Evolutionary conservation across 2,329 filamentous ascomycete species (phyloP), one percentile per base, ranked within the genome.

Genomic region (Hyphodiscus sp.): DNA sequence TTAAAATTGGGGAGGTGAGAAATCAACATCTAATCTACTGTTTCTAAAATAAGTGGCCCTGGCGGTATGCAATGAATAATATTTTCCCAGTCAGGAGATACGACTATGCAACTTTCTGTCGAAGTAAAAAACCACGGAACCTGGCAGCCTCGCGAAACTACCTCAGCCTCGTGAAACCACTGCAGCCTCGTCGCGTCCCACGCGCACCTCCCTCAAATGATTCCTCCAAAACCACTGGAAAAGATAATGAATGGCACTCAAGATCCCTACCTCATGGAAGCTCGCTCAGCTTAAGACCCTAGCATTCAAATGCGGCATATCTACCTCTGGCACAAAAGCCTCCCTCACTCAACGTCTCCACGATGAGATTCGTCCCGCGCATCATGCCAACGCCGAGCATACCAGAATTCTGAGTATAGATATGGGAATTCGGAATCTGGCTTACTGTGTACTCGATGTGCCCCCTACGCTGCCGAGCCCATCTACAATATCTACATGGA

Each of bases 371-470:
- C 44, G 51, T 2, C 45, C 55, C 33, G 56, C 62, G n/a, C 18
- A 58, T 63, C 54, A 53, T 23, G 47, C 54, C 41, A 29, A 58
- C 41, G 19, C 57, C 33, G 48, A 55, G 53, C 53, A 58, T 16
- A 33, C 52, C 20, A 59, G 83, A 44, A 76, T 94, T 20, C 69
- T 94, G 33, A 91, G 87, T 66, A 86, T 95, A 57, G 89, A 95
- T 68, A 86, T 94, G 81, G 89, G 89, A 3, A 87, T 95, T 60
- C 82, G 82, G 44, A 95, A 95, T 67, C 74, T 95, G 3, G 89
- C 88, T 1, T 89, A 83, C 66, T 87, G 86, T 59, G 76, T 89
- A 56, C 68, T 88, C 8, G 61, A 65, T 50, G 46, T 58, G 20
- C 53, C 62, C 47, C n/a, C 50, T 18, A n/a, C 50, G 10, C 49